These are phyloP conservation scores for Lolium multiflorum DNA, from an alignment of 176 grass and related monocot genomes.

Conservation along the genomic window DNA sequence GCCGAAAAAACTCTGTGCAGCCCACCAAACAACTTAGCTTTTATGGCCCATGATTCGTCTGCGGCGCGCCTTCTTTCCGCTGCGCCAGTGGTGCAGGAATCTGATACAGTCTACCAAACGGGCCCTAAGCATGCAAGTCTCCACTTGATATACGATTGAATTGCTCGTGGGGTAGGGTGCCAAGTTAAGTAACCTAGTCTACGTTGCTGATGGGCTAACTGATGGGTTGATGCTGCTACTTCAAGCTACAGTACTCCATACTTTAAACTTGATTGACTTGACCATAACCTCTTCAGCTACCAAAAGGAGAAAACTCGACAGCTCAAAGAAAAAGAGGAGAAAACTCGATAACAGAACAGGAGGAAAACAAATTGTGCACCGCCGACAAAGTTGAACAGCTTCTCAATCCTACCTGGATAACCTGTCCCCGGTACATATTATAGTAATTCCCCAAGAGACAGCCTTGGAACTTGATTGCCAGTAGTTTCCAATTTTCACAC, in stretches of 20 bases:
- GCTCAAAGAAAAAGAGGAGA: too few relatives aligned
- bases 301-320: background rate
- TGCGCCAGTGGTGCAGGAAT: too few relatives aligned
- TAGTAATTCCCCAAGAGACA: background rate
- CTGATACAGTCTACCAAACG: too few relatives aligned
- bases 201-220: background rate
- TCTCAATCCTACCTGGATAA: conserved; percentile 5
- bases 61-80: too few relatives aligned
- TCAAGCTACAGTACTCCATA: background rate
- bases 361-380: too few relatives aligned
- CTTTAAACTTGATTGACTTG: background rate
- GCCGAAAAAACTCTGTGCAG: too few relatives aligned
- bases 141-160: background rate
- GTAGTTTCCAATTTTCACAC: conserved; percentile 25
- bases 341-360: too few relatives aligned
- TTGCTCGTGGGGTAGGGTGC: background rate
- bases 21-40: too few relatives aligned
- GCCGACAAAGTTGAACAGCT: background rate
- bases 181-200: background rate
- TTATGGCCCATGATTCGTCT: too few relatives aligned
- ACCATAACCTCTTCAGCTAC: background rate
- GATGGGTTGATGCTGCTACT: background rate
- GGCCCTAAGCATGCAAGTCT: background rate
- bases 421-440: background rate
- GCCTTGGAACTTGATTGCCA: conserved; percentile 35